Percentiles rank a stretch among this genome's conserved stretches.
Conservation (phyloP, 2,329 filamentous ascomycete species). For the Hymenoscyphus infarciens region DNA sequence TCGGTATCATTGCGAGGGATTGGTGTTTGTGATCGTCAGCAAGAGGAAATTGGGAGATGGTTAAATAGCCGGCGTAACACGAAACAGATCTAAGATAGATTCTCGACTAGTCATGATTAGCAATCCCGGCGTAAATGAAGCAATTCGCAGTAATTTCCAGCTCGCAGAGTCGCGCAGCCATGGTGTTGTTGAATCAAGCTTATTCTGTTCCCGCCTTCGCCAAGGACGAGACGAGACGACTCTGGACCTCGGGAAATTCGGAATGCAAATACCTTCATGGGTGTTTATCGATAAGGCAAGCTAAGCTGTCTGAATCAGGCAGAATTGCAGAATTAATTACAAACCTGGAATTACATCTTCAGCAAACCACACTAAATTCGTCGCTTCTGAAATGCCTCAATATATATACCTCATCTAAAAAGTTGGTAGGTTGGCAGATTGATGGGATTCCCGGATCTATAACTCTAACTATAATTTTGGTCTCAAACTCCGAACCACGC, state of each 20-base stretch:
- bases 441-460: too few species aligned
- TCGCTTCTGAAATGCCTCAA: too few species aligned
- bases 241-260: too few species aligned
- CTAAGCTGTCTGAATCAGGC: neutral
- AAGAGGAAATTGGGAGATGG: neutral
- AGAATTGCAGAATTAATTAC: too few species aligned
- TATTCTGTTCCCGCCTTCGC: neutral
- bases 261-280: neutral
- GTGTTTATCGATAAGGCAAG: slow-evolving; percentile 5
- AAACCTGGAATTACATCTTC: neutral
- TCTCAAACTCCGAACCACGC: slow-evolving; percentile 10
- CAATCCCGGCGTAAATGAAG: slow-evolving; percentile 8
- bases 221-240: too few species aligned
- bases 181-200: slow-evolving; percentile 21
- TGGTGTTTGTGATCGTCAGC: slow-evolving; percentile 12
- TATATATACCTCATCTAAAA: too few species aligned
- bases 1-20: slow-evolving; percentile 21
- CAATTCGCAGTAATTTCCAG: neutral
- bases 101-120: slow-evolving; percentile 16
- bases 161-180: neutral
- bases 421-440: too few species aligned
- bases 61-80: neutral
- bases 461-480: too few species aligned
- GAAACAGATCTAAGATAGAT: neutral
- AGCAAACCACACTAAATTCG: neutral